phyloP scores from a whole-genome alignment of 2,329 filamentous ascomycete genomes.

The Aspergillus quadrilineatus region DNA sequence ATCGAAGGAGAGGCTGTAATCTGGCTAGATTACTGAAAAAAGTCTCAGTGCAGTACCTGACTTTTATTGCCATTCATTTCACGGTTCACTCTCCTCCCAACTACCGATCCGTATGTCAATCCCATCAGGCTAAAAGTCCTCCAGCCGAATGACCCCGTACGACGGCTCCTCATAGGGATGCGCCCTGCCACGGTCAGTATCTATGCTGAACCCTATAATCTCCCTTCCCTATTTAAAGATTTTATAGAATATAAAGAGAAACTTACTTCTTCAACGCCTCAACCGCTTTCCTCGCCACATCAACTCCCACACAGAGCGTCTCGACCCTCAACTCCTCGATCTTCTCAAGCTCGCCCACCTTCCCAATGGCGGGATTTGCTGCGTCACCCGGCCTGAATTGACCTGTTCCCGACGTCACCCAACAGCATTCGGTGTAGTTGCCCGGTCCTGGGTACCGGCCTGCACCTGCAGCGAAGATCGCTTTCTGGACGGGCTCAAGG shows the following conservation, averaged over 20 bases:
- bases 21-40: too few relatives aligned
- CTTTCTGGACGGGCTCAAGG: constrained; percentile 16
- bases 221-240: background rate
- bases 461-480: constrained; percentile 20
- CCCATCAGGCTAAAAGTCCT: constrained; percentile 10
- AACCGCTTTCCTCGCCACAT: constrained; percentile 14
- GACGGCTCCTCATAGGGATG: constrained; percentile 17
- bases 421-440: constrained; percentile 21
- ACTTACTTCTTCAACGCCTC: constrained; percentile 19
- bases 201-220: background rate
- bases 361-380: constrained; percentile 16
- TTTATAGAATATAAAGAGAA: background rate
- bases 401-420: constrained; percentile 12
- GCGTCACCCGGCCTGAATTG: constrained; percentile 17
- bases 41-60: too few relatives aligned
- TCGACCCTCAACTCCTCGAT: constrained; percentile 18
- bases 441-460: constrained; percentile 19
- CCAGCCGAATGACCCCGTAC: constrained; percentile 14
- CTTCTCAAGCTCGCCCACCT: constrained; percentile 15
- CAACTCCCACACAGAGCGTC: constrained; percentile 18
- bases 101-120: too few relatives aligned
- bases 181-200: background rate
- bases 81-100: too few relatives aligned
- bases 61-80: too few relatives aligned
- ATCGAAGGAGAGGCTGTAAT: too few relatives aligned